Conservation (phyloP, 768 basidiomycete species). For the Tephrocybe sp. region DNA sequence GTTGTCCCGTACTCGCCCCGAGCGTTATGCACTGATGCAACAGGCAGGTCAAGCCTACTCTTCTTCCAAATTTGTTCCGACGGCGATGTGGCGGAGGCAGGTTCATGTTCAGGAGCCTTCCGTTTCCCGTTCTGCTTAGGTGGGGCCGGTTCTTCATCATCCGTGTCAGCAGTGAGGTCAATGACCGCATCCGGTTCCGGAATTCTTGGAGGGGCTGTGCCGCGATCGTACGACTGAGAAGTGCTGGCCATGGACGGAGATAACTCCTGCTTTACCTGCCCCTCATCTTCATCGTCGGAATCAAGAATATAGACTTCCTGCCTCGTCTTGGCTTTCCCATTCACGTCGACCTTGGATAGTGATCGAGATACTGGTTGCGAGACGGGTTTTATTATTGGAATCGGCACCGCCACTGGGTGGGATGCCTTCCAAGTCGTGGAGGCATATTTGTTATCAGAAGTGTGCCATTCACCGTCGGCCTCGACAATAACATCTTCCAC, state of each 20-base stretch:
- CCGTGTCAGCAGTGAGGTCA: conserved; percentile 81
- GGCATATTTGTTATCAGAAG: conserved; percentile 81
- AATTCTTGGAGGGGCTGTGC: conserved; percentile 25
- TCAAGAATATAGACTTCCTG: conserved; percentile 67
- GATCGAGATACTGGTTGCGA: conserved; percentile 22
- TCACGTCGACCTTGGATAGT: conserved; percentile 27
- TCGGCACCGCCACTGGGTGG: conserved; percentile 33
- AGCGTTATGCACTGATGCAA: conserved; percentile 14
- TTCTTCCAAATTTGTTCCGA: conserved; percentile 80
- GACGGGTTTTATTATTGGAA: conserved; percentile 29
- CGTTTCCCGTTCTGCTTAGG: conserved; percentile 51
- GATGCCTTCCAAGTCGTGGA: conserved; percentile 68
- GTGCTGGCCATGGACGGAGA: conserved; percentile 61
- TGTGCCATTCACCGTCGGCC: conserved; percentile 95
- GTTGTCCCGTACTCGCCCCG: conserved; percentile 11
- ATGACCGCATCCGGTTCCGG: conserved; percentile 56
- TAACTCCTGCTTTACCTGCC: conserved; percentile 71
- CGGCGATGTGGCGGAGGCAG: conserved; percentile 38
- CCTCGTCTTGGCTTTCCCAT: conserved; percentile 47
- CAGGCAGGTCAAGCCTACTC: conserved; percentile 32
- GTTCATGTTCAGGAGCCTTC: conserved; percentile 54
- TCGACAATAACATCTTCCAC: conserved; percentile 95
- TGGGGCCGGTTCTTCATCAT: conserved; percentile 58
- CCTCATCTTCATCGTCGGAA: conserved; percentile 79
- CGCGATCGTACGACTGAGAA: conserved; percentile 35